Conservation (phyloP, 1,139 yeast species). For the Blastobotrys arbuscula region DNA sequence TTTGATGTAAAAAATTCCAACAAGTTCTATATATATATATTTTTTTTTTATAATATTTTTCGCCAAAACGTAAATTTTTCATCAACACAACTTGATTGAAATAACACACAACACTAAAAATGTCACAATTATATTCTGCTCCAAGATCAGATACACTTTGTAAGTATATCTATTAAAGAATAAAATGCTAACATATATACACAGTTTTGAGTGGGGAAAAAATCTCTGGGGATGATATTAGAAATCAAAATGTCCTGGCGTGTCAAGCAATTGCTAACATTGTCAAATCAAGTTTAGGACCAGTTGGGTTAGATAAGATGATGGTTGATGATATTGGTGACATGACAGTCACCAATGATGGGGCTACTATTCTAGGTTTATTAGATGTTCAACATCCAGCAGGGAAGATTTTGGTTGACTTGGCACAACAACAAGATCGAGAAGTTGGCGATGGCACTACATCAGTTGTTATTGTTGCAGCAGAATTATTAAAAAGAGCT, state of each 20-base stretch:
- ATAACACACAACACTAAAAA: conserved; percentile 23
- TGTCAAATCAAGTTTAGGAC: conserved; percentile 94
- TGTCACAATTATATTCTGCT: conserved; percentile 55
- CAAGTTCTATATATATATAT: not conserved
- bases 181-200: conserved; percentile 3
- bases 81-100: not conserved
- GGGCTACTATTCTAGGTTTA: conserved; percentile 88
- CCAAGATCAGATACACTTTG: conserved; percentile 86
- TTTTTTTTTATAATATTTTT: not conserved
- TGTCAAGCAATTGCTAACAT: conserved; percentile 97
- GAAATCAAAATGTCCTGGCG: conserved; percentile 90
- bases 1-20: not conserved
- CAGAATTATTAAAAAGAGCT: conserved; percentile 88
- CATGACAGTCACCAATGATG: conserved; percentile 97
- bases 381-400: conserved; percentile 99
- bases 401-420: conserved; percentile 91
- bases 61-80: not conserved
- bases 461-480: conserved; percentile 92
- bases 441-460: conserved; percentile 96
- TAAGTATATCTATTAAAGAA: conserved; percentile 27
- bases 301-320: conserved; percentile 98
- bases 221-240: conserved; percentile 90
- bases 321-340: conserved; percentile 98
- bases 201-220: conserved; percentile 89
- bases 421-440: conserved; percentile 98